Base-by-base conservation (phyloP, 78 protist species). In the Parvularia atlantis region DNA sequence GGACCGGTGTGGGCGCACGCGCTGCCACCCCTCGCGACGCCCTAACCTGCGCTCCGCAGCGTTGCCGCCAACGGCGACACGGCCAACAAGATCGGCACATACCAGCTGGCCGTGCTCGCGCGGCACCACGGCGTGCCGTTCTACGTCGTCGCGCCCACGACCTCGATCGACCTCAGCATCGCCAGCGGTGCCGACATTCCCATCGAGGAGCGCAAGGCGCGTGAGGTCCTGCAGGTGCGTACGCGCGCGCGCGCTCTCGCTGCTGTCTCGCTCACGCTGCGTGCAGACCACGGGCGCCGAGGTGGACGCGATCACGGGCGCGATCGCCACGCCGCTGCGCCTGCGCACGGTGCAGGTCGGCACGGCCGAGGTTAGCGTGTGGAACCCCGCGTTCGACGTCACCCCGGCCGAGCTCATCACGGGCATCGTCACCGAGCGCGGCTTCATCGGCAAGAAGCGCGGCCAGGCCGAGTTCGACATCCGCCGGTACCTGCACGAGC, bases 1-100 rank as follows among this genome's bases (percentile, higher is more conserved):
- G 1, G 89, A 84, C 31, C 78, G 89, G 46, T 4, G 46, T 41
- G 46, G n/a, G n/a, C n/a, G n/a, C n/a, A 41, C 46, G 9, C 4
- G 46, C 46, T 10, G 4, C 46, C 9, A 4, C 46, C 46, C 46
- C 46, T 9, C 46, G 19, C 46, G 19, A 4, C 46, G 19, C 46
- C 46, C 19, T 41, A 41, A 41, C 46, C 46, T 4, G 9, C 46
- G 4, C 19, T 9, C 46, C 46, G 46, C 4, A 41, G 46, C 20
- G 69, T 84, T 13, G 75, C 35, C 48, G 50, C 66, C 53, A 84
- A 84, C 37, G 89, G 89, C 36, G 89, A 84, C 62, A 79, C 84
- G 33, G 89, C 89, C 52, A 84, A 84, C 58, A 84, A 84, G 71
- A 71, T 84, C 35, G 87, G 87, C 54, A 84, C 89, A 10, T 75